phyloP scores from a whole-genome alignment of 345 rosid species.

The Reutealis trisperma region DNA sequence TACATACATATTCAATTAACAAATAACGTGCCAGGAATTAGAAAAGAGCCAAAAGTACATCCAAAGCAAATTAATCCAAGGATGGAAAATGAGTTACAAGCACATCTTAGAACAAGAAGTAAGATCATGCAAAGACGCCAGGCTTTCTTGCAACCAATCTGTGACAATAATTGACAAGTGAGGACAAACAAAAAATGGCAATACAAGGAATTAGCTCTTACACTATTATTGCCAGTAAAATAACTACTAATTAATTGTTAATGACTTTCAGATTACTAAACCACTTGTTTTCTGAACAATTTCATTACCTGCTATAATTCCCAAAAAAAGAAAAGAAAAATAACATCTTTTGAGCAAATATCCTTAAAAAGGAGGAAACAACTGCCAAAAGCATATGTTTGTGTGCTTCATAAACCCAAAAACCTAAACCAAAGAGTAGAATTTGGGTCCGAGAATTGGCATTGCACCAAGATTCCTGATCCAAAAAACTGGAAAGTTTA shows the following conservation, averaged over 20 bases:
- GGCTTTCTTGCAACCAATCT: neutral
- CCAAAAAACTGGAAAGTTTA: neutral
- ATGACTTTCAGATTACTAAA: neutral
- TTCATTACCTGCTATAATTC: neutral
- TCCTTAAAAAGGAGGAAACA: neutral
- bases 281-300: neutral
- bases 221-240: neutral
- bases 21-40: neutral
- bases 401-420: neutral
- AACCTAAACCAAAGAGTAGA: neutral
- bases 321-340: neutral
- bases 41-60: neutral
- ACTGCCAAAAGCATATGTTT: neutral
- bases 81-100: constrained; percentile 1
- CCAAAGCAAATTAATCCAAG: neutral
- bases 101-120: neutral
- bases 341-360: neutral
- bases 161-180: neutral
- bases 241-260: neutral
- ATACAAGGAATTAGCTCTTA: neutral
- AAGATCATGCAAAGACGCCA: neutral
- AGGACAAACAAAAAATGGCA: neutral
- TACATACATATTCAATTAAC: neutral
- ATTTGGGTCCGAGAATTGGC: neutral
- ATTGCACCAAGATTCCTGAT: neutral